Evolutionary conservation across 106 monocot species (phyloP), one percentile per base, ranked within the genome.

Genomic region (Agapanthus africanus): DNA sequence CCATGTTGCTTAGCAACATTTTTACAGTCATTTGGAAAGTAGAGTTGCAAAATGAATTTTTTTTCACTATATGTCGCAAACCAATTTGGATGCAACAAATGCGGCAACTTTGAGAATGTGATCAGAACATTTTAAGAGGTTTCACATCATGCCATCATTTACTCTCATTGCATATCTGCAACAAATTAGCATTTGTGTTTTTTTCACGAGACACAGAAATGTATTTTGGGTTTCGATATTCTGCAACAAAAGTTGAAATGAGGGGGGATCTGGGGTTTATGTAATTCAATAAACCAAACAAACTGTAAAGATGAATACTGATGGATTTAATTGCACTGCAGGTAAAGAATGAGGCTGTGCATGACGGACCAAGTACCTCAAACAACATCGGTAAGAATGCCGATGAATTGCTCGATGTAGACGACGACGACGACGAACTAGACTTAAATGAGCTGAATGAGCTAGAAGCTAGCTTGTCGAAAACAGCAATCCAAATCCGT

Each of bases 401-500:
- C 31, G 74, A 82, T 32, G 86, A 82, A 70, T 49, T 74, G 3
- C 63, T 81, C 35, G 87, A 47, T 37, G 88, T 75, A 16, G 91
- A 87, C 11, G 83, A 86, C 4, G 82, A 84, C 34, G 88, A 87
- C 28, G 87, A 94, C 65, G 94, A 91, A 19, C 68, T 97, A 32
- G 95, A 91, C 74, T 54, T 97, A 0, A 92, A 89, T 50, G 97
- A 97, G 70, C 81, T 97, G 21, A 87, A 97, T 69, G 97, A 92
- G 61, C 66, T 97, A 54, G 97, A 97, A 81, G 97, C 97, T 30
- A 92, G 84, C 66, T 70, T 97, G 19, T 84, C 91, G 11, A 83
- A 59, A 65, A 71, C 86, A 25, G 72, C 88, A 1, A 78, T 97
- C 14, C 86, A 97, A 66, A 87, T 90, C 50, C 79, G 35, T 18